phyloP scores from a whole-genome alignment of 768 basidiomycete genomes.

The Tylopilus vinaceipallidus region DNA sequence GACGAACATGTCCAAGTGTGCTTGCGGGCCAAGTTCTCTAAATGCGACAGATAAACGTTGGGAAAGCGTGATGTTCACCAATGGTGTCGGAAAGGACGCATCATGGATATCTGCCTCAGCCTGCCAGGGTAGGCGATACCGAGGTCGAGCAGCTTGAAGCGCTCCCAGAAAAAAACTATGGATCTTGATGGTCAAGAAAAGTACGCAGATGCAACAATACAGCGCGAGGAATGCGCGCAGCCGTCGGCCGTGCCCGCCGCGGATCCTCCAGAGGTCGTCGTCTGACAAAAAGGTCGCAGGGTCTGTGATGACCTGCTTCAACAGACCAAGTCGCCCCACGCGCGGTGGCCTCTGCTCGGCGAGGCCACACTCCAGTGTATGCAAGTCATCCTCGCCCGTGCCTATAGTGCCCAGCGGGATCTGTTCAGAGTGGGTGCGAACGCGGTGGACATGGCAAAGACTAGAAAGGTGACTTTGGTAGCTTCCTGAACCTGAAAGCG shows the following conservation, averaged over 20 bases:
- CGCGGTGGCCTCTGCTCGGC: constrained; percentile 12
- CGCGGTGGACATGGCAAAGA: constrained; percentile 42
- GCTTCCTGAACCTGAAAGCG: constrained; percentile 38
- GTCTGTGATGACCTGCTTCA: constrained; percentile 27
- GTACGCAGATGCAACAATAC: constrained; percentile 43
- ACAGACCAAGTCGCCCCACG: constrained; percentile 23
- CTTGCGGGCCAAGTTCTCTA: constrained; percentile 24
- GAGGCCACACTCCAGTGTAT: constrained; percentile 17
- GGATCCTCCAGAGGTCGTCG: constrained; percentile 27
- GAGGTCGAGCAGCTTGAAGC: background rate
- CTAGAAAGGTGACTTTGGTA: constrained; percentile 47
- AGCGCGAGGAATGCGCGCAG: constrained; percentile 33
- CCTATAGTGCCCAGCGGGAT: constrained; percentile 5
- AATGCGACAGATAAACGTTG: constrained; percentile 39
- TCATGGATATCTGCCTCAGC: background rate
- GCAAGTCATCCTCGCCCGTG: constrained; percentile 11
- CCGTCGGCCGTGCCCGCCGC: constrained; percentile 24
- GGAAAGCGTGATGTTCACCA: constrained; percentile 28
- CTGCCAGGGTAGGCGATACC: background rate
- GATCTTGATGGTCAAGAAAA: constrained; percentile 36
- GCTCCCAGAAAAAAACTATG: constrained; percentile 5
- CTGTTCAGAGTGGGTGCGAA: constrained; percentile 26
- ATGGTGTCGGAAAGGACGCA: constrained; percentile 13
- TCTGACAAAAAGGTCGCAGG: constrained; percentile 24
- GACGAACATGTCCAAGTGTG: constrained; percentile 38